A percentile compares a stretch with the other conserved stretches of the same genome.
These are phyloP conservation scores for Hydnum rufescens DNA, from an alignment of 768 basidiomycete species.

Conservation along the genomic window DNA sequence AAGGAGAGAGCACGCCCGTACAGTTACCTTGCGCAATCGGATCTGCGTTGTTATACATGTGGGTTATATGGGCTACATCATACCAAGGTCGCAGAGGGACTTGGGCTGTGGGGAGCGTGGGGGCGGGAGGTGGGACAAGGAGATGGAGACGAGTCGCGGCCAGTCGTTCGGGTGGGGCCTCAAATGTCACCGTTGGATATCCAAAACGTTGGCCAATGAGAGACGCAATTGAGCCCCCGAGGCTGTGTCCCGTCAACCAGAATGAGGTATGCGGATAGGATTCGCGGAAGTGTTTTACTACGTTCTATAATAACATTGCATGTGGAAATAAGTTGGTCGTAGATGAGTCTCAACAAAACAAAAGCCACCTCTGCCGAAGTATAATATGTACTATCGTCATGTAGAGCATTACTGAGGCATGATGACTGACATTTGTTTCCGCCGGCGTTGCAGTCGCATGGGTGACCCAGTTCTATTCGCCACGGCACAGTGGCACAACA, in stretches of 20 bases:
- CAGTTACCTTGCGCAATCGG: conserved; percentile 78
- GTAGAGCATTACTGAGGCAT: conserved; percentile 66
- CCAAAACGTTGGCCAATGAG: conserved; percentile 48
- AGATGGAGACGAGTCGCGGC: conserved; percentile 57
- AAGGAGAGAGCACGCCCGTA: conserved; percentile 54
- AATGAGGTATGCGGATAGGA: conserved; percentile 39
- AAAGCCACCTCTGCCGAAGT: conserved; percentile 58
- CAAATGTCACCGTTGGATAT: conserved; percentile 41
- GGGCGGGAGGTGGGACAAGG: conserved; percentile 15
- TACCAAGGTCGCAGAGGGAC: no score
- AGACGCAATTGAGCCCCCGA: conserved; percentile 45
- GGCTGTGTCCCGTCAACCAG: conserved; percentile 44
- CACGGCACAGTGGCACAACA: not conserved
- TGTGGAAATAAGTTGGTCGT: not conserved
- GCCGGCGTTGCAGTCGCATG: not conserved
- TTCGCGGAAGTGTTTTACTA: conserved; percentile 36
- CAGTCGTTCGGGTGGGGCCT: conserved; percentile 43
- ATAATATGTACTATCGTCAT: conserved; percentile 86
- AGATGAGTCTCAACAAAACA: not conserved
- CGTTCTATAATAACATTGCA: conserved; percentile 19
- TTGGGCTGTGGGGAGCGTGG: no score
- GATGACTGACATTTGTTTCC: conserved; percentile 32
- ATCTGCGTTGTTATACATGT: conserved; percentile 86
- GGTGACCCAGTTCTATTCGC: conserved; percentile 28
- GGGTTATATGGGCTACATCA: conserved; percentile 15